A percentile compares a stretch with the other conserved stretches of the same genome.
Conservation (phyloP, 805 yeast species). For the Saccharomycopsis amapae region DNA sequence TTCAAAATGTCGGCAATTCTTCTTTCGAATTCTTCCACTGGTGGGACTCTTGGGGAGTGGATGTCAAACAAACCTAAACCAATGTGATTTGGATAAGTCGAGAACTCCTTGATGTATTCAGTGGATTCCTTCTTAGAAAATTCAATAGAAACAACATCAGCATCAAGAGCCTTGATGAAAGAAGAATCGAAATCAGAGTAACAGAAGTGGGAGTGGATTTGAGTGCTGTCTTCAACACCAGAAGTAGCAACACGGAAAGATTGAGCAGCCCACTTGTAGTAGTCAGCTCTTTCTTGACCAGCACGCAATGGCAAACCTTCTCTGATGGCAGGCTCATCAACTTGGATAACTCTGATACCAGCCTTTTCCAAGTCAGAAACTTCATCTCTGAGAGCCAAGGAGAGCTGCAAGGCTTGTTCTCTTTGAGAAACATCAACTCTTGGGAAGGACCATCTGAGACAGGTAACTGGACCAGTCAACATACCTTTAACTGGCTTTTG, state of each 20-base stretch:
- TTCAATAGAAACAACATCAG: constrained; percentile 98
- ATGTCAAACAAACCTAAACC: constrained; percentile 99
- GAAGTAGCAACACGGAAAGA: constrained; percentile 99
- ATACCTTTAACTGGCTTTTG: constrained; percentile 98
- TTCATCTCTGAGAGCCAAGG: constrained; percentile 97
- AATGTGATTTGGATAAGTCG: constrained; percentile 98
- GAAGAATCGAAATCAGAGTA: constrained; percentile 99
- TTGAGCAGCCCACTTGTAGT: constrained; percentile 98
- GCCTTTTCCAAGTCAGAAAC: constrained; percentile 97
- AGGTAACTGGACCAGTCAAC: constrained; percentile 99
- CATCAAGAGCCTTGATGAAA: constrained; percentile 99
- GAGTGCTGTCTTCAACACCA: constrained; percentile 91
- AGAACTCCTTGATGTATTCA: constrained; percentile 94
- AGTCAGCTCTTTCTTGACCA: constrained; percentile 92
- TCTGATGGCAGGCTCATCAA: constrained; percentile 99
- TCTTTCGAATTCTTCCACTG: constrained; percentile 90
- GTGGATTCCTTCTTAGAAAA: constrained; percentile 99
- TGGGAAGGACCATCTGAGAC: constrained; percentile 99
- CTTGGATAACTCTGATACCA: constrained; percentile 96
- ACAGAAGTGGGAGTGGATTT: constrained; percentile 99
- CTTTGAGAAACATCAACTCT: constrained; percentile 94
- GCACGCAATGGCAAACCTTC: constrained; percentile 99
- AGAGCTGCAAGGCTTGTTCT: constrained; percentile 93
- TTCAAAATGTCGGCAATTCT: constrained; percentile 92
- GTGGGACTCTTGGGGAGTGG: constrained; percentile 99